These are phyloP conservation scores for Colletotrichum liriopes DNA, from an alignment of 2,329 filamentous ascomycete genomes.

Conservation along the genomic window DNA sequence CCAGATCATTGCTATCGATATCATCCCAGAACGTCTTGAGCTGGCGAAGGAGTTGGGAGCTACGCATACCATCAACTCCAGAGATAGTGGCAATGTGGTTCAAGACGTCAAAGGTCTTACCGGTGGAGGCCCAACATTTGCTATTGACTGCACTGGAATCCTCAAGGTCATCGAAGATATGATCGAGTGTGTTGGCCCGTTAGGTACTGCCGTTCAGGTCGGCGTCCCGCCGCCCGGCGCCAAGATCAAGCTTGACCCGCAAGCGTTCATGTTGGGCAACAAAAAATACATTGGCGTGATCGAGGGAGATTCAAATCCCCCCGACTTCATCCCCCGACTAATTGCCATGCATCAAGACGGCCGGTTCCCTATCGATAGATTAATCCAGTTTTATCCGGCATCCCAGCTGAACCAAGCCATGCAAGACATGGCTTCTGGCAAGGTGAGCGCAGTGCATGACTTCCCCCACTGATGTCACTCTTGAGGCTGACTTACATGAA, in stretches of 20 bases:
- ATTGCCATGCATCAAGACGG: slow-evolving; percentile 36
- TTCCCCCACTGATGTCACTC: background rate
- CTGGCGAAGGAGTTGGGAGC: slow-evolving; percentile 96
- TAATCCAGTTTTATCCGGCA: slow-evolving; percentile 13
- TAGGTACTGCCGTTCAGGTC: slow-evolving; percentile 26
- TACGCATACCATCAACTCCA: slow-evolving; percentile 96
- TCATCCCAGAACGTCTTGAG: slow-evolving; percentile 91
- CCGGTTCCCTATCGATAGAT: slow-evolving; percentile 28
- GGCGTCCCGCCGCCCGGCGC: slow-evolving; percentile 32
- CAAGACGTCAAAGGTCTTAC: slow-evolving; percentile 97
- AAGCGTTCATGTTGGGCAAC: slow-evolving; percentile 29
- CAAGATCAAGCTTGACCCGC: slow-evolving; percentile 32
- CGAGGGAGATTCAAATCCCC: slow-evolving; percentile 27
- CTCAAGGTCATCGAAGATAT: slow-evolving; percentile 81
- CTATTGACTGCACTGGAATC: slow-evolving; percentile 98
- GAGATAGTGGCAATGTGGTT: slow-evolving; percentile 82
- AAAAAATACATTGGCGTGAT: slow-evolving; percentile 28
- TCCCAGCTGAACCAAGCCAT: slow-evolving; percentile 33
- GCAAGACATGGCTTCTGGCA: slow-evolving; percentile 28
- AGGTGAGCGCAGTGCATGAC: background rate
- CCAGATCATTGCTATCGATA: slow-evolving; percentile 80
- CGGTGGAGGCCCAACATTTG: slow-evolving; percentile 97
- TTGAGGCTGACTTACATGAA: background rate
- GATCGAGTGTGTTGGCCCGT: slow-evolving; percentile 20
- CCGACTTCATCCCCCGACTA: slow-evolving; percentile 27